These are phyloP conservation scores for Gossypium trilobum DNA, from an alignment of 441 rosid species.

Conservation along the genomic window DNA sequence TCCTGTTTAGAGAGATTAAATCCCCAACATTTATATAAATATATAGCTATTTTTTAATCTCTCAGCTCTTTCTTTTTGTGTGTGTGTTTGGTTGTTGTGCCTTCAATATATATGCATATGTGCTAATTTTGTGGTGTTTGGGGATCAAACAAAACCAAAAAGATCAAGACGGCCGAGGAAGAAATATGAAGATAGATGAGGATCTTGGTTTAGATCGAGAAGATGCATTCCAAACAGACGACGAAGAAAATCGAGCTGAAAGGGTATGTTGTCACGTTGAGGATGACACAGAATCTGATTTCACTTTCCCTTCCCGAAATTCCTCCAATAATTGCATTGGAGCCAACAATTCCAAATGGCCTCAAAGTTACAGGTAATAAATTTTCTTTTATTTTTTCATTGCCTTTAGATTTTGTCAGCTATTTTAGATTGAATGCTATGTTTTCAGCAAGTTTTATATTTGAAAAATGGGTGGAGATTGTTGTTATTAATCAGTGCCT, in stretches of 20 bases:
- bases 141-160: slow-evolving; percentile 1
- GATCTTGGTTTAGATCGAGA: slow-evolving; percentile 52
- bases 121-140: background rate
- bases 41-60: too few relatives aligned
- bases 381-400: too few relatives aligned
- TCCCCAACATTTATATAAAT: too few relatives aligned
- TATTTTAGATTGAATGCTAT: too few relatives aligned
- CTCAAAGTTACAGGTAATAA: slow-evolving; percentile 59
- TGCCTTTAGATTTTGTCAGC: too few relatives aligned
- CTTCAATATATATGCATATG: background rate
- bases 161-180: background rate
- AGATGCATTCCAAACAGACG: slow-evolving; percentile 56
- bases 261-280: slow-evolving; percentile 31
- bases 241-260: slow-evolving; percentile 66
- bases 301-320: slow-evolving; percentile 12
- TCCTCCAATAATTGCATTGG: slow-evolving; percentile 19
- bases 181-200: slow-evolving; percentile 50
- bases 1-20: too few relatives aligned
- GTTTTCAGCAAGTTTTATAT: too few relatives aligned
- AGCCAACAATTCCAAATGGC: slow-evolving; percentile 39
- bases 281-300: slow-evolving; percentile 33
- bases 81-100: background rate
- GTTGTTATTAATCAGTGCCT: too few relatives aligned
- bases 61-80: too few relatives aligned
- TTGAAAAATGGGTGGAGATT: too few relatives aligned